Evolutionary conservation across 352 stramenopile species (phyloP).

Genomic region (Chloridella minuta): DNA sequence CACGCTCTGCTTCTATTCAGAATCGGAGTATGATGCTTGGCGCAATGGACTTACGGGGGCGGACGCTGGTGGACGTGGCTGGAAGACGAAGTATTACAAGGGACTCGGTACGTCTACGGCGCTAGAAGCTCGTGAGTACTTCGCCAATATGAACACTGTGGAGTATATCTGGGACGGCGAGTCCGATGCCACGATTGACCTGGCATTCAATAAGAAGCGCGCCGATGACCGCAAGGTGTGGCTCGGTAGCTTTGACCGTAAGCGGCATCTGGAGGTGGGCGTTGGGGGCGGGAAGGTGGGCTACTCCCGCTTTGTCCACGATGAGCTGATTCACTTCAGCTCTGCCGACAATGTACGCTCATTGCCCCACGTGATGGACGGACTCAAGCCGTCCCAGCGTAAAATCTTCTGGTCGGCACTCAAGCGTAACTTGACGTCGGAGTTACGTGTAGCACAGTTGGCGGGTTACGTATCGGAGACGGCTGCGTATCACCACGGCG

Average conservation of each 20-base stretch:
- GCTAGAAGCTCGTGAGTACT: slow-evolving; percentile 83
- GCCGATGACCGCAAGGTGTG: slow-evolving; percentile 70
- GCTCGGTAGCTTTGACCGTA: slow-evolving; percentile 47
- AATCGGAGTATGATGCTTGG: slow-evolving; percentile 77
- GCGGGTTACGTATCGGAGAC: slow-evolving; percentile 83
- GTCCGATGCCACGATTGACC: slow-evolving; percentile 43
- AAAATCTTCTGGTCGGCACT: slow-evolving; percentile 92
- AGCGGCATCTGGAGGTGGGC: slow-evolving; percentile 4
- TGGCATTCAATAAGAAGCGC: slow-evolving; percentile 80
- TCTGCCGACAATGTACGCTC: slow-evolving; percentile 81
- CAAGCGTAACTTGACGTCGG: slow-evolving; percentile 71
- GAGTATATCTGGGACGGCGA: slow-evolving; percentile 53
- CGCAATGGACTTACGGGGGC: slow-evolving; percentile 24
- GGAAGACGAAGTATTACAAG: slow-evolving; percentile 97
- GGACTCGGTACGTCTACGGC: slow-evolving; percentile 86
- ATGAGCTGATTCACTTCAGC: slow-evolving; percentile 82
- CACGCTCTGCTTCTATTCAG: slow-evolving; percentile 70
- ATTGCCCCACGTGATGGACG: slow-evolving; percentile 69
- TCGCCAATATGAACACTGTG: slow-evolving; percentile 66
- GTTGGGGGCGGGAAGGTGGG: background rate
- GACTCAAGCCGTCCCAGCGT: slow-evolving; percentile 86
- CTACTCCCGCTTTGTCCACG: background rate
- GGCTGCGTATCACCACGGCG: slow-evolving; percentile 89
- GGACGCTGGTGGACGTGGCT: slow-evolving; percentile 26
- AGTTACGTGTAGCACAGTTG: slow-evolving; percentile 51